A percentile compares a stretch with the other conserved stretches of the same genome.
These are phyloP conservation scores for Pouteria glomerata DNA, from an alignment of 148 eudicot genomes.

Conservation along the genomic window DNA sequence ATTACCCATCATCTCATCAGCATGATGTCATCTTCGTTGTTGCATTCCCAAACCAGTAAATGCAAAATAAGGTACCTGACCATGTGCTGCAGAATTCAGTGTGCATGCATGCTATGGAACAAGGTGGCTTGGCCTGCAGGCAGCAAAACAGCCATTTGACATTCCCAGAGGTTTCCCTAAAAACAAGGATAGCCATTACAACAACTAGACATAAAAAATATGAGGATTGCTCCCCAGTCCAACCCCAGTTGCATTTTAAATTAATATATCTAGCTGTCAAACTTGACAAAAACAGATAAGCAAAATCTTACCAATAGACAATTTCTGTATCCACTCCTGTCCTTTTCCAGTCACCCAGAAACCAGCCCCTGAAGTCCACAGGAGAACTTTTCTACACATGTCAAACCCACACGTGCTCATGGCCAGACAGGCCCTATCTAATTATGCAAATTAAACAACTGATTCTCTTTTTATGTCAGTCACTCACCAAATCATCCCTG, in stretches of 20 bases:
- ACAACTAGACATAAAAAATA: background rate
- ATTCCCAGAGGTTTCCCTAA: background rate
- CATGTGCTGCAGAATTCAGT: background rate
- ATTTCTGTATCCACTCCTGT: background rate
- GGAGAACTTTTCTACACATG: background rate
- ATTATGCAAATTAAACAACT: background rate
- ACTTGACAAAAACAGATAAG: background rate
- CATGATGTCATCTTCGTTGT: background rate
- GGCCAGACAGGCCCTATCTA: background rate
- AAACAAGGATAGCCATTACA: background rate
- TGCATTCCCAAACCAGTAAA: background rate
- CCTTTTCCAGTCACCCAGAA: background rate
- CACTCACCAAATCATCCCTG: constrained; percentile 5
- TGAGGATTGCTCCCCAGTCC: background rate
- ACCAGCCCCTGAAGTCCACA: background rate
- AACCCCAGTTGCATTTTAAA: background rate
- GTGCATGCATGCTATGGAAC: background rate
- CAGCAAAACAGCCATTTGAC: background rate
- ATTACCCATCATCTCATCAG: background rate
- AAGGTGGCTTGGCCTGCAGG: background rate
- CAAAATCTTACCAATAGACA: background rate
- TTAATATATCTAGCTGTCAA: background rate
- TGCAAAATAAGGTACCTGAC: background rate
- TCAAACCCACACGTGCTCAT: background rate
- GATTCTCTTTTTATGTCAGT: background rate